These are phyloP conservation scores for Torrubiella hemipterigena DNA, from an alignment of 2,329 filamentous ascomycete species.

Conservation along the genomic window DNA sequence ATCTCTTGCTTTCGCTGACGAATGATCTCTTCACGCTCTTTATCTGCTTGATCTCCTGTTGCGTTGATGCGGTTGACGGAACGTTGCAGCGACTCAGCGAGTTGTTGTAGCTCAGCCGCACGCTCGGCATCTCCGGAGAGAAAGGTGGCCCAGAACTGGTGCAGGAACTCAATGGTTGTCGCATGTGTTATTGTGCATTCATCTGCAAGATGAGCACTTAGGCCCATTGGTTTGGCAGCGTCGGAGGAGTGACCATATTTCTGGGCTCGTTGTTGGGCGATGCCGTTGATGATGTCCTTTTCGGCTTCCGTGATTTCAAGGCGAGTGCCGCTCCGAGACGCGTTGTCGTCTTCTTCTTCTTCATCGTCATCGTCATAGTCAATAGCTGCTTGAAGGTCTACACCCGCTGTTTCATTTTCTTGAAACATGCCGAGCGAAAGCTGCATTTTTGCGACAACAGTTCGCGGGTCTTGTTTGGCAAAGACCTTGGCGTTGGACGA, in stretches of 20 bases:
- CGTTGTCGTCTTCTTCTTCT: conserved; percentile 45
- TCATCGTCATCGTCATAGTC: conserved; percentile 61
- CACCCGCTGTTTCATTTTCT: conserved; percentile 33
- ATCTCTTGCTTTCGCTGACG: conserved; percentile 58
- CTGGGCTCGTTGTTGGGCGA: conserved; percentile 49
- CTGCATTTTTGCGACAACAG: conserved; percentile 54
- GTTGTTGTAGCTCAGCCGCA: conserved; percentile 66
- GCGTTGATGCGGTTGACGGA: conserved; percentile 69
- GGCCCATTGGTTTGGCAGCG: conserved; percentile 39
- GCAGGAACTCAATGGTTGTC: conserved; percentile 89
- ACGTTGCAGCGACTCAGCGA: conserved; percentile 70
- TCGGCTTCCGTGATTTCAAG: conserved; percentile 52
- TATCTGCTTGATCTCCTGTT: conserved; percentile 70
- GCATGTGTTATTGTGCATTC: conserved; percentile 65
- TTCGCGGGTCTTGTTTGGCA: conserved; percentile 54
- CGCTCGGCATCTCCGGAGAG: conserved; percentile 76
- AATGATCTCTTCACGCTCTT: conserved; percentile 55
- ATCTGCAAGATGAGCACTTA: conserved; percentile 41
- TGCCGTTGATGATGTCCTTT: conserved; percentile 52
- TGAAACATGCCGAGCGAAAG: conserved; percentile 45
- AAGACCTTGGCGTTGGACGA: conserved; percentile 41
- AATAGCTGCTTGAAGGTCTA: conserved; percentile 52
- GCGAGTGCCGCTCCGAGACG: conserved; percentile 55
- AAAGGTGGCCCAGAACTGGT: conserved; percentile 92
- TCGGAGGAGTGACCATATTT: conserved; percentile 38